Evolutionary conservation across 257 asterid genomes (phyloP), one percentile per base, ranked within the genome.

Genomic region (Petrea volubilis): DNA sequence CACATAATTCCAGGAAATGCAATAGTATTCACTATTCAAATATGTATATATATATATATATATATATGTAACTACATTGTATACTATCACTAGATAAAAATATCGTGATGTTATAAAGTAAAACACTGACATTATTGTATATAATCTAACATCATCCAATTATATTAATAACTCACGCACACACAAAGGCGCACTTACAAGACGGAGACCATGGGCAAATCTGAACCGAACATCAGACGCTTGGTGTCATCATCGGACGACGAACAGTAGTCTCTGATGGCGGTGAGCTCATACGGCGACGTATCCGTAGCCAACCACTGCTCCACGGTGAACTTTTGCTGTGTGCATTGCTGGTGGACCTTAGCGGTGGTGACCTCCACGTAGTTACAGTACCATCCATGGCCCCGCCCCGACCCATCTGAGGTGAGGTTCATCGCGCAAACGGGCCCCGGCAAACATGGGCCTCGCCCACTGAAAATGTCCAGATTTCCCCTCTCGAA

Each of bases 401-500:
- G 94, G 33, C 85, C 87, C 9, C 67, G 1, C 7, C 97, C 97
- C 4, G 84, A 10, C 8, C 97, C 97, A 20, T 88, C 91, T 0
- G 97, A 90, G 8, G 96, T 90, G 8, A 90, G 74, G 74, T 86
- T 90, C 90, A 88, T 50, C 0, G 64, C 25, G 33, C 97, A 90
- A 11, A 86, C 44, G 0, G 93, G 92, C 5, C 86, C 86, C 0
- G 61, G 21, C 77, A 90, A 65, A 65, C 97, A 90, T 1, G 96
- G 97, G 34, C 80, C 93, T 24, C 82, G 81, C 0, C 92, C 96
- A 51, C 97, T 86, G 49, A 90, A 90, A 12, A 90, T 83, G 24
- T 88, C 97, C 67, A 88, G 73, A 47, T 85, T 88, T 1, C 97
- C 97, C 5, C 88, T 77, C 92, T 90, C 92, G 64, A 85, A 86